Evolutionary conservation across 805 yeast genomes (phyloP).

Genomic region (Starmerella asiatica): DNA sequence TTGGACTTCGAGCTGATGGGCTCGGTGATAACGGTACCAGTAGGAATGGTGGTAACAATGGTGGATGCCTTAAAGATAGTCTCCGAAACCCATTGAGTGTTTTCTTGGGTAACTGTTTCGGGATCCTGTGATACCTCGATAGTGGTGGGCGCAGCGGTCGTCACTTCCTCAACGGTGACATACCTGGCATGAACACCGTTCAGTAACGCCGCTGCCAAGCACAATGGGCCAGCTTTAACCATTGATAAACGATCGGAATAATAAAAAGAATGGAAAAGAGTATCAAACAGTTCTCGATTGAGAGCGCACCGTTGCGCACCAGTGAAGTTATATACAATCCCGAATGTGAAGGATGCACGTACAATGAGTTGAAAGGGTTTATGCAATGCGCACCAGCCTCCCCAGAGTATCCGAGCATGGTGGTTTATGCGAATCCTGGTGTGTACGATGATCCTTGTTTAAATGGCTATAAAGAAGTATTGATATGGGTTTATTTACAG

Average conservation of each 20-base stretch:
- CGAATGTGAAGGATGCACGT: too few species aligned
- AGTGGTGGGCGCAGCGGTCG: constrained; percentile 16
- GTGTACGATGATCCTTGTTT: too few species aligned
- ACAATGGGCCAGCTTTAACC: background rate
- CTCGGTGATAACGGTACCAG: constrained; percentile 24
- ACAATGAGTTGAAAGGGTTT: too few species aligned
- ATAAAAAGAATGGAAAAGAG: background rate
- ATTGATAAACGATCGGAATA: too few species aligned
- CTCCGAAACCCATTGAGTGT: constrained; percentile 15
- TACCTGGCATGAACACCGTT: constrained; percentile 9
- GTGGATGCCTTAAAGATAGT: constrained; percentile 25
- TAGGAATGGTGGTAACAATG: constrained; percentile 25
- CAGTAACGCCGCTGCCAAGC: background rate
- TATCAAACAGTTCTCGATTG: too few species aligned
- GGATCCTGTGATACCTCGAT: constrained; percentile 6
- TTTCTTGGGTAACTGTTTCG: constrained; percentile 16
- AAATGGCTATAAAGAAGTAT: too few species aligned
- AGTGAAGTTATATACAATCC: too few species aligned
- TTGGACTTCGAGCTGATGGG: constrained; percentile 23
- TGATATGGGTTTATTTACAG: too few species aligned
- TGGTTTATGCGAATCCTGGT: too few species aligned
- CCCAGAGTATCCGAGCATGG: too few species aligned
- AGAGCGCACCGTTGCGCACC: too few species aligned
- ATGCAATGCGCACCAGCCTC: too few species aligned
- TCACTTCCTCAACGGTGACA: constrained; percentile 16